Evolutionary conservation across 2,329 filamentous ascomycete genomes (phyloP), one percentile per base, ranked within the genome.

Genomic region (Monosporascus cannonballus): DNA sequence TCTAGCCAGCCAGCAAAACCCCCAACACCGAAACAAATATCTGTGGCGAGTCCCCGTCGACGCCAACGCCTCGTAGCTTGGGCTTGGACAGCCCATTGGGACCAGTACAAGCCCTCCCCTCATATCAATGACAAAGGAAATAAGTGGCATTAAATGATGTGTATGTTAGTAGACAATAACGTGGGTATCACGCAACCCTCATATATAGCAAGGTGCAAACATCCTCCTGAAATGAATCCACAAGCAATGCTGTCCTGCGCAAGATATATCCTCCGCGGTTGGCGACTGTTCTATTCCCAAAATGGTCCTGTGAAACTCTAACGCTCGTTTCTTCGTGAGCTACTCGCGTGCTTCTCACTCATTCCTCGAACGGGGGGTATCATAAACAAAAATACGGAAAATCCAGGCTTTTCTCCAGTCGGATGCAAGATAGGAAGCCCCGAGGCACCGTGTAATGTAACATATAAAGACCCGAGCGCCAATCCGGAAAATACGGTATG

Each of bases 381-480:
- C 64, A 63, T 57, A 57, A 64, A 59, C 52, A 56, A 61, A 61
- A 60, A 56, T 58, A 62, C 65, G 59, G 54, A 61, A 65, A 62
- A 60, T 60, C 54, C 59, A 55, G 60, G 56, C 58, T 56, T 57
- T 57, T 64, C 51, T 59, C 54, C 57, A 56, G 54, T 57, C 51
- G 8, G 51, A 61, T 64, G 61, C 61, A 57, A 59, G 53, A 48
- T 54, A 57, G 48, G 41, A 57, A 63, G 64, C 64, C 64, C 59
- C 59, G 64, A 59, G 64, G 62, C 64, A 46, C 47, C 49, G 51
- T 63, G 59, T 65, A 65, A 61, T 65, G 64, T 61, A 60, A 66
- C 59, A 64, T 51, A 59, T 59, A 52, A 61, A 60, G 54, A 62
- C 61, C 55, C 59, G 56, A 50, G 54, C 54, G 55, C 48, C 52